A percentile compares a stretch with the other conserved stretches of the same genome.
These are phyloP conservation scores for Termitomyces sp. DNA, from an alignment of 768 basidiomycete genomes.

Conservation along the genomic window DNA sequence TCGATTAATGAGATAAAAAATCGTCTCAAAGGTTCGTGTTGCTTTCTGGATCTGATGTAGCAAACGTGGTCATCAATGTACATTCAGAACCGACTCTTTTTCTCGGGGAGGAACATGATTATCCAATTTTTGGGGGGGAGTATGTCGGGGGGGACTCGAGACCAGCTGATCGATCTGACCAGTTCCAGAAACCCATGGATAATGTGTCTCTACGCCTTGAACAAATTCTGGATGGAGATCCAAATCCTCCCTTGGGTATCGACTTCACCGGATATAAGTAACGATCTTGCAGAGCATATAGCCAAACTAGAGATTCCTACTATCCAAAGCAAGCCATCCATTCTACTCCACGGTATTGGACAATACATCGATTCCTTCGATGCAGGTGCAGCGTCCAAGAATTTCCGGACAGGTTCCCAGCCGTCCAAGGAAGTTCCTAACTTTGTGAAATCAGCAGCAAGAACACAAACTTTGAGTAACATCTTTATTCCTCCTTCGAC, in stretches of 20 bases:
- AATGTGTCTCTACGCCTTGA: neutral
- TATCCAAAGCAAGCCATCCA: slow-evolving; percentile 38
- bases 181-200: neutral
- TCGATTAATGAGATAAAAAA: neutral
- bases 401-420: neutral
- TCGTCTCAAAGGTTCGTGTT: neutral
- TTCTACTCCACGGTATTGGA: neutral
- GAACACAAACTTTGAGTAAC: neutral
- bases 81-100: neutral
- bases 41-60: neutral
- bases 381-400: neutral
- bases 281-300: neutral
- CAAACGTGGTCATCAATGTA: neutral
- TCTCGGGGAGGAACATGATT: neutral
- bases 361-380: neutral
- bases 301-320: slow-evolving; percentile 18
- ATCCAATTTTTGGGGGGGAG: neutral
- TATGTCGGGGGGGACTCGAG: neutral
- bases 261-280: neutral
- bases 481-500: neutral
- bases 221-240: neutral
- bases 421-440: neutral
- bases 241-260: neutral
- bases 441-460: neutral
- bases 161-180: neutral